phyloP scores from a whole-genome alignment of 2,329 filamentous ascomycete species.

The Mycocentrospora acerina region DNA sequence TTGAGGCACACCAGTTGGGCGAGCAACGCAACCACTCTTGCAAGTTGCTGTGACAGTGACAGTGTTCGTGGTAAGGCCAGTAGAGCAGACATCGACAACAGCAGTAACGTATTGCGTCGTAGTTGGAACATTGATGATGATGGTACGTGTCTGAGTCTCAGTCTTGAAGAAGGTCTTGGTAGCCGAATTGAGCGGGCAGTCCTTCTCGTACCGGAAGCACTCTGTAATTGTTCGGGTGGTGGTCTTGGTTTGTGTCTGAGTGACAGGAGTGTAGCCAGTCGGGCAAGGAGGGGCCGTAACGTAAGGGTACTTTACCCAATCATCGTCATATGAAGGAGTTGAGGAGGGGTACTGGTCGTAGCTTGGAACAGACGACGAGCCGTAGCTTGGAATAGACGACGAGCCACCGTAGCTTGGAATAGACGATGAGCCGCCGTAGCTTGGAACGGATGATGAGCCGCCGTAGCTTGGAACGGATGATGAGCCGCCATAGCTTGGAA shows the following conservation, averaged over 20 bases:
- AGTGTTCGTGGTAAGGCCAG: slow-evolving; percentile 2
- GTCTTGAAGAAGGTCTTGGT: background rate
- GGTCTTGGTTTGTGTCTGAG: slow-evolving; percentile 1
- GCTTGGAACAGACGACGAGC: no score
- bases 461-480: no score
- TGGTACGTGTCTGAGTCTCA: background rate
- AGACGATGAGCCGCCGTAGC: no score
- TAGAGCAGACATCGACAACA: slow-evolving; percentile 3
- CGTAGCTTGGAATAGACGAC: no score
- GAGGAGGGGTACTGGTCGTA: no score
- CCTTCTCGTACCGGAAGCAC: slow-evolving; percentile 1
- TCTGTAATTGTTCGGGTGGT: slow-evolving; percentile 2
- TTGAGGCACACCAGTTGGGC: background rate
- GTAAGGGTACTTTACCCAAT: background rate
- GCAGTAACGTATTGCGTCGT: slow-evolving; percentile 1
- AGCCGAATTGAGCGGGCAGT: slow-evolving; percentile 1
- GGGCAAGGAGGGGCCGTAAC: background rate
- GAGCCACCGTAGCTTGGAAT: no score
- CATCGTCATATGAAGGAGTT: background rate
- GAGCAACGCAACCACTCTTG: slow-evolving; percentile 1
- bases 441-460: no score
- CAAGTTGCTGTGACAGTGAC: slow-evolving; percentile 1
- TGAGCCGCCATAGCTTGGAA: no score
- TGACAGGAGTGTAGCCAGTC: background rate
- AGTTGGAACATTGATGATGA: slow-evolving; percentile 1